Evolutionary conservation across 768 basidiomycete genomes (phyloP).

Genomic region (Suillus decipiens): DNA sequence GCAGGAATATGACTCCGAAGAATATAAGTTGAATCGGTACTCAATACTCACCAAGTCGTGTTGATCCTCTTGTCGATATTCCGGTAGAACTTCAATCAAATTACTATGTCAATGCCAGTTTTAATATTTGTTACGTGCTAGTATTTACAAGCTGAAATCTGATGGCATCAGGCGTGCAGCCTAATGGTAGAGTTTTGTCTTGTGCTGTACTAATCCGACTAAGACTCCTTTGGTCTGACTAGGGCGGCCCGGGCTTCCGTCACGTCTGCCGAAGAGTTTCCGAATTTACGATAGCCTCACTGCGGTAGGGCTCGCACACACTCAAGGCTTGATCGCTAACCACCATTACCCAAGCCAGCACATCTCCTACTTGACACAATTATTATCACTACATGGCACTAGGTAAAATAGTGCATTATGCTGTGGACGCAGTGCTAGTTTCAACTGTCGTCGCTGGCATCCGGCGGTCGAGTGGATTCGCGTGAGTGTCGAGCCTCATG

Average conservation of each 20-base stretch:
- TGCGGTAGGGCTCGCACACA: too few relatives aligned
- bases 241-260: neutral
- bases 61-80: too few relatives aligned
- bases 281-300: neutral
- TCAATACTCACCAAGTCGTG: too few relatives aligned
- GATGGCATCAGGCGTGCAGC: neutral
- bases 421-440: constrained; percentile 80
- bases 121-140: too few relatives aligned
- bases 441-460: constrained; percentile 93
- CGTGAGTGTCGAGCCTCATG: constrained; percentile 54
- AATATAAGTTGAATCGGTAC: too few relatives aligned
- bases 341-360: neutral
- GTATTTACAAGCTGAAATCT: neutral
- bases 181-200: neutral
- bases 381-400: constrained; percentile 43
- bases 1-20: too few relatives aligned
- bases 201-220: neutral
- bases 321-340: neutral
- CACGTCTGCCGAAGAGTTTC: neutral
- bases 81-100: too few relatives aligned
- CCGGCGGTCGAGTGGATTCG: constrained; percentile 85
- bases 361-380: neutral
- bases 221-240: neutral
- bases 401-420: constrained; percentile 80
- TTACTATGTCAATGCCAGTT: too few relatives aligned